Evolutionary conservation across 768 basidiomycete genomes (phyloP).

Genomic region (Cystobasidium tubakii): DNA sequence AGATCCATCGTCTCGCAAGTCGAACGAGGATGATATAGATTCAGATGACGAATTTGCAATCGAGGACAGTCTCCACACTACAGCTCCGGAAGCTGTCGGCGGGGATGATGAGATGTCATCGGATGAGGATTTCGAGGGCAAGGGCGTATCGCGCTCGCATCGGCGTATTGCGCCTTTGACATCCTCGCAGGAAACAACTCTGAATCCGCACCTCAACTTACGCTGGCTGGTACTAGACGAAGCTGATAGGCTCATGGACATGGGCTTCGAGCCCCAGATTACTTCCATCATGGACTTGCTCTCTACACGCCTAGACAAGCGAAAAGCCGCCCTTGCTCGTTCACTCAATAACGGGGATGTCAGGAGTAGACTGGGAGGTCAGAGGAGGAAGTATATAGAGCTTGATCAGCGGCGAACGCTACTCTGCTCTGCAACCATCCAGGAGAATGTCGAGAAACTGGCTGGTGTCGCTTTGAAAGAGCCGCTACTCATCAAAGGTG

Average conservation of each 20-base stretch:
- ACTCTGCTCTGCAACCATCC: conserved; percentile 92
- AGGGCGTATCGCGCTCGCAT: conserved; percentile 37
- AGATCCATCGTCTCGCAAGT: too few species aligned
- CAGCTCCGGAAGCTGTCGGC: not conserved
- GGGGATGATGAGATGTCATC: conserved; percentile 28
- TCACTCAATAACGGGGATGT: conserved; percentile 58
- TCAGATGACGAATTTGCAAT: conserved; percentile 36
- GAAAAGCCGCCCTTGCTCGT: conserved; percentile 54
- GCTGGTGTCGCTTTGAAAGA: conserved; percentile 72
- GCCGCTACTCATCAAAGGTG: conserved; percentile 77
- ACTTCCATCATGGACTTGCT: conserved; percentile 78
- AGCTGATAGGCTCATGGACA: conserved; percentile 93
- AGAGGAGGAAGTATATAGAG: conserved; percentile 26
- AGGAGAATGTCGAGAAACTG: conserved; percentile 87
- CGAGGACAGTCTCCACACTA: conserved; percentile 25
- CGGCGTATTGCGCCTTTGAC: conserved; percentile 57
- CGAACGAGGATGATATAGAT: not conserved
- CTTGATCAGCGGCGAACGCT: conserved; percentile 62
- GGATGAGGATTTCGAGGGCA: conserved; percentile 36
- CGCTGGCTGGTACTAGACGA: conserved; percentile 96
- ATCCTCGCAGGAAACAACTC: not conserved
- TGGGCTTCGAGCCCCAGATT: conserved; percentile 95
- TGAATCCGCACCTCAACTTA: conserved; percentile 37
- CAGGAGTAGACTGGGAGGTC: conserved; percentile 60
- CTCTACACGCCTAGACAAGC: conserved; percentile 59